A percentile compares a stretch with the other conserved stretches of the same genome.
Conservation (phyloP, 2,329 filamentous ascomycete genomes). For the Scedosporium dehoogii region DNA sequence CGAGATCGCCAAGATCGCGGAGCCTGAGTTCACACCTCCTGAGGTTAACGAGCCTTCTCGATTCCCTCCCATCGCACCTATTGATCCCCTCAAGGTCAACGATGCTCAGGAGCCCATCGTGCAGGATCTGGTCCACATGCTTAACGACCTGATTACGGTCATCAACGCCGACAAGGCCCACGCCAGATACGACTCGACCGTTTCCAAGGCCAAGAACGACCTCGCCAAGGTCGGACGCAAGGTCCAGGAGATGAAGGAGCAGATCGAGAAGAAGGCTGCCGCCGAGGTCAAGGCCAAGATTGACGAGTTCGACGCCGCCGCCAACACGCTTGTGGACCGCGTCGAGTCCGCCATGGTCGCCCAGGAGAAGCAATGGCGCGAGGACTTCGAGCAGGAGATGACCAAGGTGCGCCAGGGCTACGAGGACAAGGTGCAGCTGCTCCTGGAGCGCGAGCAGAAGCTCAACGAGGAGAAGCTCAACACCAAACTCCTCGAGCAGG, state of each 20-base stretch:
- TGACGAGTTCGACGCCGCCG: conserved; percentile 75
- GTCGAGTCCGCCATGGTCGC: conserved; percentile 73
- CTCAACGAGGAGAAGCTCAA: conserved; percentile 73
- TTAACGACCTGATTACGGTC: conserved; percentile 92
- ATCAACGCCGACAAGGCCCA: conserved; percentile 79
- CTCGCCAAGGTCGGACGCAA: conserved; percentile 68
- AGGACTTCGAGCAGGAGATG: conserved; percentile 81
- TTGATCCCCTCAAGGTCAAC: conserved; percentile 68
- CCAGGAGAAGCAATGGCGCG: conserved; percentile 74
- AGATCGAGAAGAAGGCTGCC: conserved; percentile 61
- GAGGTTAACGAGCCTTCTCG: conserved; percentile 58
- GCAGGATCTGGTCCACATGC: conserved; percentile 85
- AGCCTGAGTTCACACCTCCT: conserved; percentile 36
- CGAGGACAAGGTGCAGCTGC: conserved; percentile 66
- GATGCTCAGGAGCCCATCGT: conserved; percentile 78
- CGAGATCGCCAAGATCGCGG: conserved; percentile 16
- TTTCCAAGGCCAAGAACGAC: conserved; percentile 78
- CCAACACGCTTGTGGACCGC: conserved; percentile 77
- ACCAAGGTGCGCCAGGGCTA: conserved; percentile 69
- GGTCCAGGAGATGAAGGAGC: conserved; percentile 63
- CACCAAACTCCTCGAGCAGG: conserved; percentile 85
- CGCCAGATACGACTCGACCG: conserved; percentile 65
- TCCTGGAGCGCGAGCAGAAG: conserved; percentile 70
- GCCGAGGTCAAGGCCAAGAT: conserved; percentile 62
- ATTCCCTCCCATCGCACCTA: conserved; percentile 54